Percentiles rank a stretch among this genome's conserved stretches.
Conservation (phyloP, 1,139 yeast species). For the Geotrichum australiense region DNA sequence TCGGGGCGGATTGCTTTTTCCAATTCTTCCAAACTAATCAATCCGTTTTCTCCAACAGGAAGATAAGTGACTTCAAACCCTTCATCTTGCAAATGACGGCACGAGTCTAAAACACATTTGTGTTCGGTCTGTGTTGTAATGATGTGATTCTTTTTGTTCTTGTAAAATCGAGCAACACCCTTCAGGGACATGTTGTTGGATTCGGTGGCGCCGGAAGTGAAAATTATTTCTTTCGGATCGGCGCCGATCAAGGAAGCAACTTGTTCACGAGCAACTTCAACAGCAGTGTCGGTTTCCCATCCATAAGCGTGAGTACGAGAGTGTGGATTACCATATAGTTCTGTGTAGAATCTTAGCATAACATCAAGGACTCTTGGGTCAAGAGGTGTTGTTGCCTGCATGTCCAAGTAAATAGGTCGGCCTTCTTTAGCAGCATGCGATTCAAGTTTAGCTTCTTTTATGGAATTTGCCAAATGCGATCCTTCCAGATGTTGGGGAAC, state of each 20-base stretch:
- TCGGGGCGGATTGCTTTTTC: conserved; percentile 84
- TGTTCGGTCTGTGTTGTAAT: conserved; percentile 97
- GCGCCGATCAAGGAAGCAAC: conserved; percentile 83
- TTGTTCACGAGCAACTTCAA: conserved; percentile 76
- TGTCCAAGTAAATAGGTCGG: conserved; percentile 87
- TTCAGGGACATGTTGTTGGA: conserved; percentile 90
- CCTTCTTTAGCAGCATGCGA: conserved; percentile 19
- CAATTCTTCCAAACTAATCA: conserved; percentile 68
- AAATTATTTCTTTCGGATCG: conserved; percentile 92
- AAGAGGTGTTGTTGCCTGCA: conserved; percentile 97
- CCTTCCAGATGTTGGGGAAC: conserved; percentile 12
- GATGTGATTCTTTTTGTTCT: conserved; percentile 82
- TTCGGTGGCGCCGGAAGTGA: conserved; percentile 98
- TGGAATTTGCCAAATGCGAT: conserved; percentile 13
- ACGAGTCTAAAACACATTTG: conserved; percentile 94
- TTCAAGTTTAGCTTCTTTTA: conserved; percentile 14
- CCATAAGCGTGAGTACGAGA: conserved; percentile 97
- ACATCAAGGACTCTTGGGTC: conserved; percentile 95
- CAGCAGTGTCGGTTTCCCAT: conserved; percentile 95
- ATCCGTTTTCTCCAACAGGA: conserved; percentile 76
- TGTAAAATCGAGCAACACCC: conserved; percentile 92
- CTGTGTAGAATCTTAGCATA: conserved; percentile 89
- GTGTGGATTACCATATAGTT: conserved; percentile 95
- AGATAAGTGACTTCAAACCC: conserved; percentile 94
- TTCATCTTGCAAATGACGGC: conserved; percentile 90